Base-by-base conservation (phyloP, 1,284 basidiomycete genomes). In the Tilletia horrida region DNA sequence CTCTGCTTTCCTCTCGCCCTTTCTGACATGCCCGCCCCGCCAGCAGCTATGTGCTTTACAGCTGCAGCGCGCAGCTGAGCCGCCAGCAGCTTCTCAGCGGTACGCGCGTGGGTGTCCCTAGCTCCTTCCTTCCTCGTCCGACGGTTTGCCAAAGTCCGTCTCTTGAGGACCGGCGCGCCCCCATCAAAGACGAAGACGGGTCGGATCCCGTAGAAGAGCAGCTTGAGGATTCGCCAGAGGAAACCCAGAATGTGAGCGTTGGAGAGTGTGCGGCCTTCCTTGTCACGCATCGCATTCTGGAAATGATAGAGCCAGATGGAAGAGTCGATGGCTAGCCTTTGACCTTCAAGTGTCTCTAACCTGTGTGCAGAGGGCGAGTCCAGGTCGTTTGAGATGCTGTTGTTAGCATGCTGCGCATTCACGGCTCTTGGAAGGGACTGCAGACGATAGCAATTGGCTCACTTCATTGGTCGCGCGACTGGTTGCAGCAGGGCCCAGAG, bases 201-300 rank as follows among this genome's bases (percentile, higher is more conserved):
- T 67, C 86, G 85, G 57, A 95, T 83, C 6, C 91, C 91, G 80
- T 96, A 94, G 83, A 94, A 97, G 61, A 99, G 83, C 18, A 99
- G 86, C 83, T 97, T 97, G 83, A 90, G 89, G 68, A 98, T 97
- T 3, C 96, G 73, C 79, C 79, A 81, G 66, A 81, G 69, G 82
- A 98, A 97, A 25, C 95, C 95, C 61, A 98, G 85, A 27, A 99
- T 89, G 84, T 98, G 96, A 0, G 95, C 94, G 78, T 97, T 97
- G 68, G 90, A 87, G 47, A 99, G 84, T 11, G 88, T 92, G 27
- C 89, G 87, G 16, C 96, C 96, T 69, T 97, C 92, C 80, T 93
- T 95, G 84, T 96, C 94, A 31, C 96, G 88, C 94, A 98, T 97
- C 1, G 96, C 97, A 45, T 94, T 94, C 84, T 76, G 76, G 57